phyloP scores from a whole-genome alignment of 2,329 filamentous ascomycete species.

The Hymenoscyphus infarciens region DNA sequence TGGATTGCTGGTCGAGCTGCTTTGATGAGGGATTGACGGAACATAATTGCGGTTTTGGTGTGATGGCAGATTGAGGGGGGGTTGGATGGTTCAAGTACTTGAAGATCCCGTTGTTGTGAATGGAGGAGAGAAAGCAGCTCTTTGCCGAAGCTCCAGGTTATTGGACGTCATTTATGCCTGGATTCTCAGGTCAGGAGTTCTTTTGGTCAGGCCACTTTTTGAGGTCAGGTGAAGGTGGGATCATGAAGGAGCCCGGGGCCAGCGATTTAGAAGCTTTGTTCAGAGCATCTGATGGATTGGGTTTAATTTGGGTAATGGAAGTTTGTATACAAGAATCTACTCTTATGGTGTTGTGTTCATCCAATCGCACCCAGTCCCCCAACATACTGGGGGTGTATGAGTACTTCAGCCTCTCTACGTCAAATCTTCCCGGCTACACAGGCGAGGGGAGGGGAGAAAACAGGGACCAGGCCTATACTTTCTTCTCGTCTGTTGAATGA shows the following conservation, averaged over 20 bases:
- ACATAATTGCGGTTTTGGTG: conserved; percentile 49
- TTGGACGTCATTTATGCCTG: neutral
- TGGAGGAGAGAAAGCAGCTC: neutral
- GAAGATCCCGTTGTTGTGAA: conserved; percentile 4
- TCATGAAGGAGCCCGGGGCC: no score
- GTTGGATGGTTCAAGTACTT: conserved; percentile 23
- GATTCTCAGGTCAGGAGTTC: neutral
- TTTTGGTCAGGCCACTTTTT: neutral
- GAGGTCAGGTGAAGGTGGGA: neutral
- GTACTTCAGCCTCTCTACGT: no score
- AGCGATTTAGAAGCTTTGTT: neutral
- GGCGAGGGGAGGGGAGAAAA: no score
- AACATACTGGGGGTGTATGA: no score
- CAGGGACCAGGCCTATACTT: no score
- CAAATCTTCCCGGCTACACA: no score
- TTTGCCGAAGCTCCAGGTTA: neutral
- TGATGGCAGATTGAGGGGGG: conserved; percentile 15
- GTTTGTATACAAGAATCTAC: no score
- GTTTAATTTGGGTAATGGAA: no score
- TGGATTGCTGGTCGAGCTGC: conserved; percentile 44
- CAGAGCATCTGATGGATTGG: neutral
- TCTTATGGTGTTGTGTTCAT: no score
- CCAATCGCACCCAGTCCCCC: no score
- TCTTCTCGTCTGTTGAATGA: no score
- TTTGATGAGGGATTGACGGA: conserved; percentile 55